Percentiles rank a stretch among this genome's conserved stretches.
Evolutionary conservation across 352 stramenopile genomes (phyloP).

Genomic region (Stephanocyclus meneghinianus): DNA sequence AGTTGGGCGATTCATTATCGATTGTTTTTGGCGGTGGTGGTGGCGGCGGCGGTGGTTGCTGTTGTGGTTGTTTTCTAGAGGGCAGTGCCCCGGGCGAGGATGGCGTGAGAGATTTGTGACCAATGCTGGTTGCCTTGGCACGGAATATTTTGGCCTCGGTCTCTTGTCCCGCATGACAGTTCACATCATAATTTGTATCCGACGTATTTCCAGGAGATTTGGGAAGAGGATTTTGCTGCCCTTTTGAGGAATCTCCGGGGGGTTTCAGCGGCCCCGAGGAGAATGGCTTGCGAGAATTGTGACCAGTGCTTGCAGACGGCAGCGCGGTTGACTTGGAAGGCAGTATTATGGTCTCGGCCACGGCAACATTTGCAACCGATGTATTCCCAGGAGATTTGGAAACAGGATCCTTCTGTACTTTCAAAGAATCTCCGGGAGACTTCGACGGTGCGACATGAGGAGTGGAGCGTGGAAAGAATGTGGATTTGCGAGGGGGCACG

Average conservation of each 20-base stretch:
- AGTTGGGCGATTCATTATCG: background rate
- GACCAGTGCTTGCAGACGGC: background rate
- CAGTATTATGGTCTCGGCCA: background rate
- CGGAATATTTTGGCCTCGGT: no score
- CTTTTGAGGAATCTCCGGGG: no score
- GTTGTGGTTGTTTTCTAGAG: background rate
- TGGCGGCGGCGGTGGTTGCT: background rate
- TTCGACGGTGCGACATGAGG: background rate
- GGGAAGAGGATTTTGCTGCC: no score
- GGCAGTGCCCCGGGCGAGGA: background rate
- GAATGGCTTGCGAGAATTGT: background rate
- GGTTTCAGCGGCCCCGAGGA: no score
- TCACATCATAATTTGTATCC: background rate
- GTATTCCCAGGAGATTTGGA: no score
- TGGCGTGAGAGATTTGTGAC: background rate
- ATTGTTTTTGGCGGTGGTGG: background rate
- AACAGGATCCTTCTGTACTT: no score
- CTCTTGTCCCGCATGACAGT: background rate
- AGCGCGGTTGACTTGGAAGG: no score
- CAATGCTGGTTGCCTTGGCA: background rate
- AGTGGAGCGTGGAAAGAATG: conserved; percentile 9
- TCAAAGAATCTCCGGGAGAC: no score
- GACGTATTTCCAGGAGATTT: no score
- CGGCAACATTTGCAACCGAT: background rate
- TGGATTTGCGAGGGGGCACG: conserved; percentile 1